Conservation (phyloP, 805 yeast genomes). For the Maudiozyma turicensis region DNA sequence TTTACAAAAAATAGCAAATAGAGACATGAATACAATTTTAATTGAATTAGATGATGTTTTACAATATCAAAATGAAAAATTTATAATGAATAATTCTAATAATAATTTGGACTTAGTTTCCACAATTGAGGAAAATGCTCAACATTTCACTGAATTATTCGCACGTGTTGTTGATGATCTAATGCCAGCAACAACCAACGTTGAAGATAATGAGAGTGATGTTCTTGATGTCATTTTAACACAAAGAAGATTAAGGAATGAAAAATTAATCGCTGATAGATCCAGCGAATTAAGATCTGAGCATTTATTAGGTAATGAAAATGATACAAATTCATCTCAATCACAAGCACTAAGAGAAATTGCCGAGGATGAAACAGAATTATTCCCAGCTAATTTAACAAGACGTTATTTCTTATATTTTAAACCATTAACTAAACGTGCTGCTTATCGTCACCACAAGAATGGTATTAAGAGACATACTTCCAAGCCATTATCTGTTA, state of each 20-base stretch:
- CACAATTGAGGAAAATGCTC: slow-evolving; percentile 57
- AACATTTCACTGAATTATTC: slow-evolving; percentile 71
- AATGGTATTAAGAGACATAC: slow-evolving; percentile 12
- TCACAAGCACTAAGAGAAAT: slow-evolving; percentile 27
- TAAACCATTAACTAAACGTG: slow-evolving; percentile 54
- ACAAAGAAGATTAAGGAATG: slow-evolving; percentile 79
- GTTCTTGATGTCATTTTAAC: slow-evolving; percentile 88
- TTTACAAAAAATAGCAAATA: slow-evolving; percentile 73
- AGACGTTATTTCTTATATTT: slow-evolving; percentile 83
- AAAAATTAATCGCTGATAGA: slow-evolving; percentile 57
- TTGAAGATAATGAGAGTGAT: slow-evolving; percentile 71
- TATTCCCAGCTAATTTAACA: slow-evolving; percentile 79
- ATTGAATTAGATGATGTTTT: slow-evolving; percentile 81
- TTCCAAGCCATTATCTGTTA: slow-evolving; percentile 65
- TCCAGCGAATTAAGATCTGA: slow-evolving; percentile 48
- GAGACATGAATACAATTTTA: slow-evolving; percentile 58
- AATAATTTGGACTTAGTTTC: slow-evolving; percentile 21
- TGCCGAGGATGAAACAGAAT: slow-evolving; percentile 34
- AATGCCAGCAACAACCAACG: slow-evolving; percentile 77
- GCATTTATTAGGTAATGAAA: slow-evolving; percentile 22
- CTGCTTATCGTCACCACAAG: slow-evolving; percentile 20
- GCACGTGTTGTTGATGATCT: slow-evolving; percentile 65
- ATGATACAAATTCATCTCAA: slow-evolving; percentile 18
- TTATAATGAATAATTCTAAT: slow-evolving; percentile 13
- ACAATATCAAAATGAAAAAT: slow-evolving; percentile 47